Percentiles rank a stretch among this genome's conserved stretches.
These are phyloP conservation scores for Myriosclerotinia curreyana DNA, from an alignment of 2,329 filamentous ascomycete species.

Conservation along the genomic window DNA sequence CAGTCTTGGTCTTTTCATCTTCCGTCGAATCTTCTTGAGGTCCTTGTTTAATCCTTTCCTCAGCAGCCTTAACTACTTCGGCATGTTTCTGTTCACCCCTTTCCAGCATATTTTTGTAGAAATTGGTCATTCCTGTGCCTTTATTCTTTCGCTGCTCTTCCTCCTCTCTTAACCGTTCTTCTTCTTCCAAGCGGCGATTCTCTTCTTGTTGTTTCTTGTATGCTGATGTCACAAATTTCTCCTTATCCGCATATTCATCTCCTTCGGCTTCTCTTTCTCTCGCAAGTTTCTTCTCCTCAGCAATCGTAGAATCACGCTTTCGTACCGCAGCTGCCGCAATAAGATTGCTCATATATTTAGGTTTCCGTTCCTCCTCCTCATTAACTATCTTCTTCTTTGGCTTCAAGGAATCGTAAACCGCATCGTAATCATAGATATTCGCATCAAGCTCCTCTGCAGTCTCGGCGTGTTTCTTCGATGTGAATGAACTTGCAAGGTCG, in stretches of 20 bases:
- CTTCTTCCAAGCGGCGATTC: conserved; percentile 65
- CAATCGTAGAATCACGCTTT: conserved; percentile 73
- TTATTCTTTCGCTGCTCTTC: conserved; percentile 62
- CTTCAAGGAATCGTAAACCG: conserved; percentile 74
- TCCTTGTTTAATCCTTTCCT: conserved; percentile 49
- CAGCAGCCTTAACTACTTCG: conserved; percentile 65
- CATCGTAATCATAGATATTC: conserved; percentile 82
- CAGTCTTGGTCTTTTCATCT: conserved; percentile 49
- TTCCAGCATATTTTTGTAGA: conserved; percentile 72
- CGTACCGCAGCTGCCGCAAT: conserved; percentile 70
- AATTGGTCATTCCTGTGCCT: conserved; percentile 70
- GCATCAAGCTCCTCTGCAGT: conserved; percentile 66
- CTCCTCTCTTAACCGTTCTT: conserved; percentile 65
- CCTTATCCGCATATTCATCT: conserved; percentile 77
- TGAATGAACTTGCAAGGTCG: conserved; percentile 64
- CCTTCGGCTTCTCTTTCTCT: conserved; percentile 76
- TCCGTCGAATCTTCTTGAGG: conserved; percentile 41
- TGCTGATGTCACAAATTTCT: conserved; percentile 80
- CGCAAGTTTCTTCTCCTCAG: conserved; percentile 76
- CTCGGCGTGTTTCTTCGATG: conserved; percentile 61
- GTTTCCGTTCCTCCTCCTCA: conserved; percentile 58
- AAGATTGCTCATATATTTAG: conserved; percentile 76
- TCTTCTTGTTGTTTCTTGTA: conserved; percentile 82
- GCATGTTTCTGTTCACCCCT: conserved; percentile 67
- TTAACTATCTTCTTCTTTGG: conserved; percentile 56